A percentile compares a stretch with the other conserved stretches of the same genome.
phyloP scores from a whole-genome alignment of 306 rosid species.

The Hippophae tibetana region DNA sequence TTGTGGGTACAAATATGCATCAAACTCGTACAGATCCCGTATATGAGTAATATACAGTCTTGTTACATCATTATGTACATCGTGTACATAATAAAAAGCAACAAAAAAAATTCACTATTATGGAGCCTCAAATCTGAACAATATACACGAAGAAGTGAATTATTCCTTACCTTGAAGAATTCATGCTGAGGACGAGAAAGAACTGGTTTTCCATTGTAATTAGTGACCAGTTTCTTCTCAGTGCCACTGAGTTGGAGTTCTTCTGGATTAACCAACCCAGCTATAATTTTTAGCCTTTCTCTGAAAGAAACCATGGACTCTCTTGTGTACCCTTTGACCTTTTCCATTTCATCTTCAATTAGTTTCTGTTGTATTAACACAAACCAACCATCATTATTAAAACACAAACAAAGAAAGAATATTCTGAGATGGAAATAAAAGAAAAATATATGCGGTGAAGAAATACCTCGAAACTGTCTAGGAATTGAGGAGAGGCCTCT shows the following conservation, averaged over 20 bases:
- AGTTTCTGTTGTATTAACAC: constrained; percentile 43
- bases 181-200: constrained; percentile 89
- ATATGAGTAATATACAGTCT: background rate
- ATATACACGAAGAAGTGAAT: background rate
- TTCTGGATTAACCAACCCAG: constrained; percentile 73
- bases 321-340: constrained; percentile 53
- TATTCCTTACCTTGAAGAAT: constrained; percentile 48
- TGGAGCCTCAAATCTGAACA: background rate
- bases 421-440: background rate
- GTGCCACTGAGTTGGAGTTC: constrained; percentile 58
- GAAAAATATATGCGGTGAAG: background rate
- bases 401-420: background rate
- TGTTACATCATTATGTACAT: background rate
- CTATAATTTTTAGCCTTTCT: constrained; percentile 79
- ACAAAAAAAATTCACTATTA: too few relatives aligned
- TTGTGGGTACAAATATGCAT: too few relatives aligned
- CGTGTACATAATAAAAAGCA: background rate
- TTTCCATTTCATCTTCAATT: constrained; percentile 67
- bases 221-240: constrained; percentile 62
- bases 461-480: constrained; percentile 52
- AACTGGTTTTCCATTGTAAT: constrained; percentile 87
- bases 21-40: too few relatives aligned
- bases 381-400: background rate
- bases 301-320: constrained; percentile 53
- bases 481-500: constrained; percentile 50